phyloP scores from a whole-genome alignment of 768 basidiomycete genomes.

The Chalciporus chontae region DNA sequence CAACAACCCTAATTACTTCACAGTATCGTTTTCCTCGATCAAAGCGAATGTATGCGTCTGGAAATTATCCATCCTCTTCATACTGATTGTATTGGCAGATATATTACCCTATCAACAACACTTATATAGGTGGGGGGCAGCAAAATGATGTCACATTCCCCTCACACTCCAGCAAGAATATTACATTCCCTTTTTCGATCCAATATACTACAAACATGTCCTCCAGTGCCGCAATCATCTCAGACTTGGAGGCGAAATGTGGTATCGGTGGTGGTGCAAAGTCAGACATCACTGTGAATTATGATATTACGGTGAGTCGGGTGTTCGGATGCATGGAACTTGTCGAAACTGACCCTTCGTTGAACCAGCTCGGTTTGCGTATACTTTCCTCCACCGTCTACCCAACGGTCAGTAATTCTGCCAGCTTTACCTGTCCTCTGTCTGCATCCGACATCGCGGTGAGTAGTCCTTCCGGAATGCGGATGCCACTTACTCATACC shows the following conservation, averaged over 20 bases:
- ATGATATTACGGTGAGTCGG: slow-evolving; percentile 56
- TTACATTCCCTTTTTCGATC: slow-evolving; percentile 75
- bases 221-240: slow-evolving; percentile 51
- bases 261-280: slow-evolving; percentile 44
- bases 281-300: slow-evolving; percentile 53
- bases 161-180: slow-evolving; percentile 54
- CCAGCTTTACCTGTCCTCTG: slow-evolving; percentile 66
- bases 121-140: slow-evolving; percentile 61
- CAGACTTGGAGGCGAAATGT: slow-evolving; percentile 62
- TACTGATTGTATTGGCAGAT: slow-evolving; percentile 40
- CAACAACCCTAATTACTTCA: slow-evolving; percentile 79
- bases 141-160: slow-evolving; percentile 44
- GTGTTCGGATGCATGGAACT: background rate
- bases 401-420: slow-evolving; percentile 58
- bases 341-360: slow-evolving; percentile 8
- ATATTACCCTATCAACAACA: slow-evolving; percentile 71
- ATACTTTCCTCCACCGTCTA: slow-evolving; percentile 64
- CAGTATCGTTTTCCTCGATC: slow-evolving; percentile 61
- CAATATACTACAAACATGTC: slow-evolving; percentile 54
- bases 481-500: slow-evolving; percentile 10
- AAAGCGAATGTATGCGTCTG: slow-evolving; percentile 47
- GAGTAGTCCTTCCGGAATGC: background rate
- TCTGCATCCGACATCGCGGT: slow-evolving; percentile 28
- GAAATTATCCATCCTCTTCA: background rate
- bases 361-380: slow-evolving; percentile 54